Conservation (phyloP, 73 alveolate genomes). For the Vitrella brassicaformis region DNA sequence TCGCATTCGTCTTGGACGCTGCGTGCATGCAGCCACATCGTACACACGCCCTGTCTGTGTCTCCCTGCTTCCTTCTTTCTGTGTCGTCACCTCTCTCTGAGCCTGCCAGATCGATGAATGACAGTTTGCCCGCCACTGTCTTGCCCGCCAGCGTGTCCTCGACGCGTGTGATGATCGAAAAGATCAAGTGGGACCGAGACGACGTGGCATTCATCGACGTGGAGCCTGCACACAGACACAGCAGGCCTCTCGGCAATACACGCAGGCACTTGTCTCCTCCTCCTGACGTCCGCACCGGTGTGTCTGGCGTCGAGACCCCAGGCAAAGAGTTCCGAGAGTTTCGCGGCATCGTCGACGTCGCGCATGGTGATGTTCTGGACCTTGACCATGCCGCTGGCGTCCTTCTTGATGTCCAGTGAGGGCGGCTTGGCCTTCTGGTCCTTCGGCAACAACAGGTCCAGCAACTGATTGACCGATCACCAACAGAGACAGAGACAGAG, state of each 20-base stretch:
- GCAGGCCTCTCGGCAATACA: too few relatives aligned
- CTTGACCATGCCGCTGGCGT: constrained; percentile 36
- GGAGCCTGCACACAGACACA: too few relatives aligned
- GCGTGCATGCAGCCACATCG: not conserved
- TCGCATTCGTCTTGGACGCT: constrained; percentile 3
- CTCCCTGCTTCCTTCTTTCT: too few relatives aligned
- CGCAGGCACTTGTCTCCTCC: too few relatives aligned
- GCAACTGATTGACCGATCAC: too few relatives aligned
- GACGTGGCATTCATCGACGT: constrained; percentile 59
- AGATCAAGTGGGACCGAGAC: constrained; percentile 57
- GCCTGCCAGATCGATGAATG: constrained; percentile 75
- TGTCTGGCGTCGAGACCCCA: constrained; percentile 39
- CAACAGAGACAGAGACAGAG: too few relatives aligned
- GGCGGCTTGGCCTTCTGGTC: constrained; percentile 14
- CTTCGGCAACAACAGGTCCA: constrained; percentile 41
- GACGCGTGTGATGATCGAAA: constrained; percentile 43
- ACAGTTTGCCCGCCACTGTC: constrained; percentile 80
- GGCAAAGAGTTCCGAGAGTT: constrained; percentile 11
- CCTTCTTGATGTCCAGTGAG: constrained; percentile 41
- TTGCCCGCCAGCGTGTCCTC: constrained; percentile 62
- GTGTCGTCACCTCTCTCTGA: constrained; percentile 53
- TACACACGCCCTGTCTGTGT: not conserved
- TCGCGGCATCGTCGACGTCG: not conserved
- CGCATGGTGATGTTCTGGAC: not conserved
- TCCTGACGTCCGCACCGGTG: too few relatives aligned